Base-by-base conservation (phyloP, 164 flowering plant genomes). In the Stephania yunnanensis region DNA sequence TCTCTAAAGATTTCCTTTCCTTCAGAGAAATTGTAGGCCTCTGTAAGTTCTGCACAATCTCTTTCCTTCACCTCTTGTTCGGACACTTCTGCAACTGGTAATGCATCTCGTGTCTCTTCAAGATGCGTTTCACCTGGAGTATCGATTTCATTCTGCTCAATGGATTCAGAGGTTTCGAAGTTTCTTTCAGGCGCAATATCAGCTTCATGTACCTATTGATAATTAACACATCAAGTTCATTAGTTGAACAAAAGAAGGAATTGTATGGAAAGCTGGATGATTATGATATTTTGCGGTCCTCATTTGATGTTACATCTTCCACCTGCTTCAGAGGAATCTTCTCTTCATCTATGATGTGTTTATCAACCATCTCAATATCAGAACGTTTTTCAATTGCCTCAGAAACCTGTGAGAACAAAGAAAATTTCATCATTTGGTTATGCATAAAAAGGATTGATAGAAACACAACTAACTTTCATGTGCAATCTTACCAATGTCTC, bases 401-500 rank as follows among this genome's bases (percentile, higher is more conserved):
- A 10, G 71, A 74, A 13, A 69, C 74, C 83, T 80, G 76, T 36
- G 30, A 69, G 44, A 78, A 46, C 10, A 72, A 66, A 13, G 46
- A 68, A 19, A 25, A 8, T n/a, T 6, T 77, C 75, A 77, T 30
- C 10, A 42, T 52, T 19, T 19, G 6, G 61, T 7, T 31, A 22
- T 13, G 42, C 31, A 68, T 48, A 13, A 15, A 68, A 58, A 58
- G 69, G 15, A 20, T 53, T 48, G 53, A 52, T 53, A 31, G 52
- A 52, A 55, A 70, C 15, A 36, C 64, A 70, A 10, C 44, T 45
- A 20, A 74, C 17, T 69, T 75, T 69, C 72, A 72, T 72, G 44
- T 52, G 45, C 30, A 31, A 45, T 44, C 77, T 68, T 9, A 85
- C 85, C 85, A 78, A 74, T 72, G 55, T 79, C 72, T n/a, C 29